Evolutionary conservation across 176 grass and related monocot genomes (phyloP).

Genomic region (Aegilops umbellulata): DNA sequence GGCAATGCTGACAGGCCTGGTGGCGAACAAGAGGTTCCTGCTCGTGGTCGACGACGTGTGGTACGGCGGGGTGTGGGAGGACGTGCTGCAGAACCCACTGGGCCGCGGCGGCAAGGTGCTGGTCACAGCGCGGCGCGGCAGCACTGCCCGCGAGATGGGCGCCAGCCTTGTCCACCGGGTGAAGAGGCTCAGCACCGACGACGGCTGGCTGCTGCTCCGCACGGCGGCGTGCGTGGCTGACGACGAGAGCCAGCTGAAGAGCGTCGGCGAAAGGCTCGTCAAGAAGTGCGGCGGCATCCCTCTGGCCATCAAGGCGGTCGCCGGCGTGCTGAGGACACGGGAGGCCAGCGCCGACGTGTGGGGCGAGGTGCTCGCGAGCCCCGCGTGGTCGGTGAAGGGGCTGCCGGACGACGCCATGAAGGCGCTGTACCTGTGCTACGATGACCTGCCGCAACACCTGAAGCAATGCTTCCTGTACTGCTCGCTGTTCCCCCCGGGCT

Average conservation of each 20-base stretch:
- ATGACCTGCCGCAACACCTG: slow-evolving; percentile 63
- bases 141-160: slow-evolving; percentile 42
- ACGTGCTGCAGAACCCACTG: slow-evolving; percentile 36
- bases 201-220: slow-evolving; percentile 53
- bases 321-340: slow-evolving; percentile 46
- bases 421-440: slow-evolving; percentile 64
- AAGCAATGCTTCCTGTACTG: slow-evolving; percentile 80
- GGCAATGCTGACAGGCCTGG: slow-evolving; percentile 21
- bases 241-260: slow-evolving; percentile 27
- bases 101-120: slow-evolving; percentile 47
- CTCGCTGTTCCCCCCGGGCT: slow-evolving; percentile 52
- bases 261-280: slow-evolving; percentile 37
- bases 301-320: slow-evolving; percentile 51
- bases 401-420: slow-evolving; percentile 44
- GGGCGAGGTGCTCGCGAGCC: slow-evolving; percentile 27
- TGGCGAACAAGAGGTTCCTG: slow-evolving; percentile 44
- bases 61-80: slow-evolving; percentile 45
- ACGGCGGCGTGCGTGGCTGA: slow-evolving; percentile 5
- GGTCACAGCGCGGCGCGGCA: slow-evolving; percentile 40
- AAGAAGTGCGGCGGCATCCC: slow-evolving; percentile 56
- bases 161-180: slow-evolving; percentile 46
- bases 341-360: slow-evolving; percentile 25
- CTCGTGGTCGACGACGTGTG: slow-evolving; percentile 65
- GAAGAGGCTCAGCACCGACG: slow-evolving; percentile 32
- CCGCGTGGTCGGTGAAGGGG: slow-evolving; percentile 44